Evolutionary conservation across 2,329 filamentous ascomycete species (phyloP).

Genomic region (Epichloe festucae): DNA sequence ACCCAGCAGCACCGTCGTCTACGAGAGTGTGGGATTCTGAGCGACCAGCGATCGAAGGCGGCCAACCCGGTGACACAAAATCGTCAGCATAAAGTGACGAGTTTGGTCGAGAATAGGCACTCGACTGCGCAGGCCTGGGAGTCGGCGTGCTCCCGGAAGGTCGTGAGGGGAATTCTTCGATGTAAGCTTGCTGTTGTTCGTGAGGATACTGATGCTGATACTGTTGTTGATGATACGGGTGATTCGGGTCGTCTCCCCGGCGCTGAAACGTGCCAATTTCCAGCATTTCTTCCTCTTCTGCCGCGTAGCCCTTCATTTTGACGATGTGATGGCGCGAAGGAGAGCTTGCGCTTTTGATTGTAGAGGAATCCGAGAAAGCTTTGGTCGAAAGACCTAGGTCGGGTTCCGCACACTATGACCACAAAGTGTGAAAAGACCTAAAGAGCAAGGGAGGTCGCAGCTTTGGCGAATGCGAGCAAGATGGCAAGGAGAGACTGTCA

Average conservation of each 20-base stretch:
- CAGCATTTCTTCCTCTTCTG: slow-evolving; percentile 22
- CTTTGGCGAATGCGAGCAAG: not conserved
- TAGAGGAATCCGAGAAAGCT: not conserved
- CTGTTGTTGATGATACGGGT: slow-evolving; percentile 2
- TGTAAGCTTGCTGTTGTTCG: slow-evolving; percentile 14
- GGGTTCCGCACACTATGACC: not conserved
- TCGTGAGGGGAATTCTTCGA: slow-evolving; percentile 3
- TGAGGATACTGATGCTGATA: slow-evolving; percentile 14
- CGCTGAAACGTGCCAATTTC: slow-evolving; percentile 19
- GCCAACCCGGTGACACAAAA: slow-evolving; percentile 7
- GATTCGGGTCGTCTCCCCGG: slow-evolving; percentile 5
- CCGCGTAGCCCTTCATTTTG: slow-evolving; percentile 17
- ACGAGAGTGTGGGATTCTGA: slow-evolving; percentile 18
- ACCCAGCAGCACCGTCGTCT: slow-evolving; percentile 16
- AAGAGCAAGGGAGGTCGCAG: not conserved
- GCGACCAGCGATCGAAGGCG: slow-evolving; percentile 9
- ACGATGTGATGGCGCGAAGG: not conserved
- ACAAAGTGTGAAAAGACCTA: not conserved
- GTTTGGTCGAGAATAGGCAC: slow-evolving; percentile 2
- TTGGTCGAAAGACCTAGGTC: no score
- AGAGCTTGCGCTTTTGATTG: not conserved
- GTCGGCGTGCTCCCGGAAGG: slow-evolving; percentile 1
- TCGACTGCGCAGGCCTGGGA: not conserved
- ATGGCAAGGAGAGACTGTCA: no score
- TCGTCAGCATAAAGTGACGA: slow-evolving; percentile 5